Base-by-base conservation (phyloP, 305 asterid species). In the Salvia sclarea region DNA sequence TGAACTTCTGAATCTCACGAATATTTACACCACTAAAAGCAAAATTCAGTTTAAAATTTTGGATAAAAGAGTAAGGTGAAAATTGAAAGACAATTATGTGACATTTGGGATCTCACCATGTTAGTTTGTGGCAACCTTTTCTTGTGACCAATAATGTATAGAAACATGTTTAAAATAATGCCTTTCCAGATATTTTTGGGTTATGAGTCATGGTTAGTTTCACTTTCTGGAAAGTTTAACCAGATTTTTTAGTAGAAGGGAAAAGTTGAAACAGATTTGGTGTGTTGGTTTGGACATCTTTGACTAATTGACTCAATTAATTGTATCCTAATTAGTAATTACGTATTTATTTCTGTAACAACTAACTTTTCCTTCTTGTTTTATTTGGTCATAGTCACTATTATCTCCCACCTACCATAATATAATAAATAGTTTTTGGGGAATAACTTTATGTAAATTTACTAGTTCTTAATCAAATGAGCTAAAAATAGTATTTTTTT, bases 171-270 rank as follows among this genome's bases (percentile, higher is more conserved):
- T 11, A 40, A 25, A 38, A 28, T 66, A 22, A 35, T 49, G 30
- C 0, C 16, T 7, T 50, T 61, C 6, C 40, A 12, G 5, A 25
- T 28, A 71, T 71, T 16, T 61, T 25, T 52, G 64, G 12, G 68
- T 35, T 21, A 22, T 60, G 49, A 33, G 3, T 45, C 28, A 33
- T 65, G n/a, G n/a, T 22, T 31, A 31, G 48, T 69, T 35, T 47
- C 66, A 52, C 20, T 67, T 67, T 67, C 64, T 24, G 24, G 69
- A 28, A 33, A 68, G 62, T 21, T 70, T 49, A 22, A 33, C 20
- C 43, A 16, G 9, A 5, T 13, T 66, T 25, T 25, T 25, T 25
- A 4, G 4, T 25, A 1, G 30, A 25, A 25, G 4, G 30, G 30
- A 25, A 25, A 25, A 25, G 30, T 25, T 25, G 30, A 25, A 25